These are phyloP conservation scores for Lentinula sp. DNA, from an alignment of 768 basidiomycete genomes.

Conservation along the genomic window DNA sequence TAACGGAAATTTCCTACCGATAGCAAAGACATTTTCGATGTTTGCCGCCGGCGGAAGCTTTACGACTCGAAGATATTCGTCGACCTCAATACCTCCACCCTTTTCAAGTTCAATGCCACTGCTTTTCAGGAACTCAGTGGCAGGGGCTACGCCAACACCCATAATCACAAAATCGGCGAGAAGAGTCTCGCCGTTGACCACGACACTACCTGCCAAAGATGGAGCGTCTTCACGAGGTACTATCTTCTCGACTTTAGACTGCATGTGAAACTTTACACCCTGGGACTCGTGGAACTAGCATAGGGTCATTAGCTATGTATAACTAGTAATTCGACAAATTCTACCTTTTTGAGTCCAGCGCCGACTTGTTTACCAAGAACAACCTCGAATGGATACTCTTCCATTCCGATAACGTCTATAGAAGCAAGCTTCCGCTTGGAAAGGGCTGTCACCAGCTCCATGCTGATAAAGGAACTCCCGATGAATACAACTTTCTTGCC, in stretches of 20 bases:
- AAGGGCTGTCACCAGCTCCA: slow-evolving; percentile 83
- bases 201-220: slow-evolving; percentile 55
- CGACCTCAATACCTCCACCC: slow-evolving; percentile 73
- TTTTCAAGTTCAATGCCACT: slow-evolving; percentile 65
- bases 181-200: slow-evolving; percentile 57
- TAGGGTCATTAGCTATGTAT: neutral
- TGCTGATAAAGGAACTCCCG: slow-evolving; percentile 87
- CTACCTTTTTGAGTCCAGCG: slow-evolving; percentile 58
- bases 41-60: slow-evolving; percentile 19
- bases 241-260: slow-evolving; percentile 62
- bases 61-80: slow-evolving; percentile 64
- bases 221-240: slow-evolving; percentile 47
- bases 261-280: slow-evolving; percentile 83
- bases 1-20: slow-evolving; percentile 36
- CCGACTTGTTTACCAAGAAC: slow-evolving; percentile 81
- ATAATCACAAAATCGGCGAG: slow-evolving; percentile 76
- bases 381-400: slow-evolving; percentile 73
- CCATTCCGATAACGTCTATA: slow-evolving; percentile 82
- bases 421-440: slow-evolving; percentile 71
- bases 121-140: slow-evolving; percentile 73
- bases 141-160: slow-evolving; percentile 83
- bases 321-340: neutral
- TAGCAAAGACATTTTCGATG: slow-evolving; percentile 54
- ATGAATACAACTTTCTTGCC: slow-evolving; percentile 77
- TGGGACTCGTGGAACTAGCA: slow-evolving; percentile 70